These are phyloP conservation scores for Vaccinium macrocarpon DNA, from an alignment of 148 eudicot species.

Conservation along the genomic window DNA sequence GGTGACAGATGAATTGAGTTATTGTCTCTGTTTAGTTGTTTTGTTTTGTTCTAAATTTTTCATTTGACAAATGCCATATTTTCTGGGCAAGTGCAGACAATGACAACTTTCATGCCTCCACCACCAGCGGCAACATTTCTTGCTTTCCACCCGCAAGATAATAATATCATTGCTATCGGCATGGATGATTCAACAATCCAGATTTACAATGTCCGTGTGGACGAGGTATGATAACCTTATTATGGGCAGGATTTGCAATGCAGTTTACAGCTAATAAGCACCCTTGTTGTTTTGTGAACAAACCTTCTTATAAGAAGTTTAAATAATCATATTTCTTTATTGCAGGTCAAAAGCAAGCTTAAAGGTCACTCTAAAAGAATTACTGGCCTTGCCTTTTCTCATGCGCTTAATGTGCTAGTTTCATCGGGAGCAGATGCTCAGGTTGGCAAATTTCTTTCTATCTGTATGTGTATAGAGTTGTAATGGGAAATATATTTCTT, in stretches of 20 bases:
- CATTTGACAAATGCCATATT: not conserved
- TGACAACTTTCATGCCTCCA: constrained; percentile 86
- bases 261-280: not conserved
- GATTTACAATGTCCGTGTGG: constrained; percentile 88
- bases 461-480: not conserved
- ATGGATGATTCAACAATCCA: constrained; percentile 93
- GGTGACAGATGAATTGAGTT: constrained; percentile 36
- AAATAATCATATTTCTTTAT: not conserved
- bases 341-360: constrained; percentile 84
- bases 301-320: not conserved
- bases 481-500: not conserved
- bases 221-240: constrained; percentile 50
- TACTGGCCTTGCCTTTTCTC: constrained; percentile 86
- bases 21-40: constrained; percentile 4
- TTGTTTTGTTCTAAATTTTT: not conserved
- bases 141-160: constrained; percentile 91
- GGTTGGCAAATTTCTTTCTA: constrained; percentile 35
- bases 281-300: not conserved
- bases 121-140: constrained; percentile 96
- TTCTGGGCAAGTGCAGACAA: constrained; percentile 57
- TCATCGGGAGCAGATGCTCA: constrained; percentile 95
- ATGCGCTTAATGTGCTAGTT: constrained; percentile 65
- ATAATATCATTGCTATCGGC: constrained; percentile 93
- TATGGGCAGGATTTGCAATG: not conserved
- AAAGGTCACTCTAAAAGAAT: constrained; percentile 87